Evolutionary conservation across 192 early-diverging fungal genomes (phyloP).

Genomic region (Podila minutissima): DNA sequence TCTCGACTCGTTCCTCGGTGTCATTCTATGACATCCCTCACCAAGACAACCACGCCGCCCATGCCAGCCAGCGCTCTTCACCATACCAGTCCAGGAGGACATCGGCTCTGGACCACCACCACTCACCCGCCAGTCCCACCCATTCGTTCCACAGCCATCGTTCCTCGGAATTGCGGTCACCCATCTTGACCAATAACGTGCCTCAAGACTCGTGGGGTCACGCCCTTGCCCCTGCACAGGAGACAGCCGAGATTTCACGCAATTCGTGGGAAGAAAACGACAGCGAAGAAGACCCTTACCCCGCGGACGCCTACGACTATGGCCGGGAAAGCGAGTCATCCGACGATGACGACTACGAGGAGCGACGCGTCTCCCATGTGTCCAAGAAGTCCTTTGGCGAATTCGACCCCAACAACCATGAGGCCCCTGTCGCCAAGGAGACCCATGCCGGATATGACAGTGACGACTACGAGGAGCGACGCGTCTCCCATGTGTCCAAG

Average conservation of each 20-base stretch:
- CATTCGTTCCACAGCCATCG: constrained; percentile 3
- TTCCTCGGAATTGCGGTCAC: not conserved
- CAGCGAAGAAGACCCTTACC: constrained; percentile 38
- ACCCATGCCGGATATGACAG: not conserved
- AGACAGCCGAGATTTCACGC: not conserved
- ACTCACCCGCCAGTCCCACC: not conserved
- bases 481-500: not conserved
- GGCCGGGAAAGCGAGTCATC: constrained; percentile 11
- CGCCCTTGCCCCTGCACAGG: not conserved
- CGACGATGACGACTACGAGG: constrained; percentile 29
- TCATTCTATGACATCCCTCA: not conserved
- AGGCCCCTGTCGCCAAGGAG: not conserved
- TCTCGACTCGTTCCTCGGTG: constrained; percentile 7
- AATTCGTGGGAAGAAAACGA: constrained; percentile 45
- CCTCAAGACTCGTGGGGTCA: constrained; percentile 1
- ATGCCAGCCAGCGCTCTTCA: not conserved
- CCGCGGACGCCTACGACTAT: constrained; percentile 34
- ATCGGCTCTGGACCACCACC: not conserved
- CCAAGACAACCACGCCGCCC: not conserved
- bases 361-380: not conserved
- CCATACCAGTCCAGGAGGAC: constrained; percentile 1
- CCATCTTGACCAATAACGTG: not conserved
- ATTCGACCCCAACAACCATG: not conserved
- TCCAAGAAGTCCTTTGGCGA: constrained; percentile 2
- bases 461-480: not conserved